These are phyloP conservation scores for Zygoascus hellenicus DNA, from an alignment of 1,139 yeast species.

Conservation along the genomic window DNA sequence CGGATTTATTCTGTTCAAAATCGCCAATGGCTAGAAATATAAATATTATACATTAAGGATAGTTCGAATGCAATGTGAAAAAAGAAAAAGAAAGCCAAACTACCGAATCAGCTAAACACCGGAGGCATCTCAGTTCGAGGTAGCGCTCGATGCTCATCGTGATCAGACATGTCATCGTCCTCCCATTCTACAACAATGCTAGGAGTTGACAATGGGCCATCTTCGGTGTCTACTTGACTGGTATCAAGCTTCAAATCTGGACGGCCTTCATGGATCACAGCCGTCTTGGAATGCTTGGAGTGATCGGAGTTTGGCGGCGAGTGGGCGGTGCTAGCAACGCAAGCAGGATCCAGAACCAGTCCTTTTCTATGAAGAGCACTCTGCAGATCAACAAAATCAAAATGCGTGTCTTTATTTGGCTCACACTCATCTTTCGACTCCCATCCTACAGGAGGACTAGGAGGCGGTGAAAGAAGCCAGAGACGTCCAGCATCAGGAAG, in stretches of 20 bases:
- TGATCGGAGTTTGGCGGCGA: neutral
- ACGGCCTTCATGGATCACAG: no score
- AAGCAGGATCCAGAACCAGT: neutral
- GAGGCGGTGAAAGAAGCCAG: constrained; percentile 41
- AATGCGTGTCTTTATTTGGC: constrained; percentile 31
- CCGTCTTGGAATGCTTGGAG: neutral
- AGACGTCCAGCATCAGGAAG: constrained; percentile 39
- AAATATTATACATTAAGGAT: no score
- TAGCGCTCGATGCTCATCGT: constrained; percentile 1
- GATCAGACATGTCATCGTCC: constrained; percentile 27
- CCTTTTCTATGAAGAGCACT: constrained; percentile 15
- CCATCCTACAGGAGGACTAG: constrained; percentile 43
- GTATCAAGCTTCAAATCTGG: neutral
- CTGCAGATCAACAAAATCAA: constrained; percentile 19
- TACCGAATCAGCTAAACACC: neutral
- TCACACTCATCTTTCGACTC: constrained; percentile 33
- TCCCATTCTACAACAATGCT: constrained; percentile 30
- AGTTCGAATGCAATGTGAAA: no score
- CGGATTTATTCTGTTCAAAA: no score
- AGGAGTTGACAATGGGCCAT: constrained; percentile 18
- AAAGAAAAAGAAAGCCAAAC: no score
- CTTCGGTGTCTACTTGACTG: no score
- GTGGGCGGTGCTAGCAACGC: neutral
- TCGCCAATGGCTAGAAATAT: no score
- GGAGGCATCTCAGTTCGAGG: constrained; percentile 24